A percentile compares a stretch with the other conserved stretches of the same genome.
Conservation (phyloP, 441 rosid species). For the Brassica hybrid region DNA sequence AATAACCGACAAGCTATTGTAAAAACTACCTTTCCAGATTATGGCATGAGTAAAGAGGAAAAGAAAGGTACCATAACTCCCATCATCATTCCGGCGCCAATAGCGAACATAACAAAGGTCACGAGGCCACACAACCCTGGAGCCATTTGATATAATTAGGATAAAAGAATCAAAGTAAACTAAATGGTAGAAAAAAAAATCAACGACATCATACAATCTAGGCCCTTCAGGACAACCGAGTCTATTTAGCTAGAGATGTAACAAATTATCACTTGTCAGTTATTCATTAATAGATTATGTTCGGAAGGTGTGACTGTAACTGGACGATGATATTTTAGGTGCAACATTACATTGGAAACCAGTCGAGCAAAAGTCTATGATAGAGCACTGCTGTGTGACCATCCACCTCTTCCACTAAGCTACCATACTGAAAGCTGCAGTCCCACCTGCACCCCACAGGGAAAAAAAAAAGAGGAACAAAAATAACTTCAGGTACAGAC, state of each 20-base stretch:
- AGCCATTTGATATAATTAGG: constrained; percentile 23
- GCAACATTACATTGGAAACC: constrained; percentile 88
- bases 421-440: constrained; percentile 94
- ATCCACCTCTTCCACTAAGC: constrained; percentile 99
- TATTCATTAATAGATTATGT: neutral
- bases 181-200: neutral
- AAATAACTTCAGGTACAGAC: constrained; percentile 21
- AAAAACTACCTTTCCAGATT: constrained; percentile 30
- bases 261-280: constrained; percentile 15
- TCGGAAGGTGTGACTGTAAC: constrained; percentile 4
- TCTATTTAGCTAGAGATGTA: neutral
- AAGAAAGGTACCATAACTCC: constrained; percentile 81
- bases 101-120: constrained; percentile 99
- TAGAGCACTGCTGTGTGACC: constrained; percentile 98
- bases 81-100: constrained; percentile 98
- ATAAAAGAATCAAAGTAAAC: too few species aligned
- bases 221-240: too few species aligned
- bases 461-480: neutral
- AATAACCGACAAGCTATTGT: constrained; percentile 31
- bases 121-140: constrained; percentile 98
- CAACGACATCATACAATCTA: neutral
- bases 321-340: constrained; percentile 14
- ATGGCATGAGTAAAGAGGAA: constrained; percentile 23
- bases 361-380: constrained; percentile 95
- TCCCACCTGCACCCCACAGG: constrained; percentile 82